These are phyloP conservation scores for Suillus bovinus DNA, from an alignment of 768 basidiomycete species.

Conservation along the genomic window DNA sequence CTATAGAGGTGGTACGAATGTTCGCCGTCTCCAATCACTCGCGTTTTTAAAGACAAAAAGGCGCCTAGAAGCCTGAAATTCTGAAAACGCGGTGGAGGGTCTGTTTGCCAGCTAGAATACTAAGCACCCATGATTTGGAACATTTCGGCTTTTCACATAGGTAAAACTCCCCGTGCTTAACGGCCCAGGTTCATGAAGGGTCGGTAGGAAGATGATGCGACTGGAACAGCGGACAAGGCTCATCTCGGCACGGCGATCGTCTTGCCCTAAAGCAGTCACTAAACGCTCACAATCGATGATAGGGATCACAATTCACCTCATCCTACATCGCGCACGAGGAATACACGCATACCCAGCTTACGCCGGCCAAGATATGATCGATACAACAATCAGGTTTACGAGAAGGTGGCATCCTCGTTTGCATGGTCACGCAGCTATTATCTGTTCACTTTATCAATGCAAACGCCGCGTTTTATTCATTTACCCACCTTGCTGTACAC, in stretches of 20 bases:
- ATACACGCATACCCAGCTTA: neutral
- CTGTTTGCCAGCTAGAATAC: neutral
- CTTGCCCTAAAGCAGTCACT: neutral
- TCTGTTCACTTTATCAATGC: neutral
- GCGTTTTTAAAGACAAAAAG: neutral
- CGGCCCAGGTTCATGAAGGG: neutral
- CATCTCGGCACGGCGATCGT: neutral
- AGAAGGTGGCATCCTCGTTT: neutral
- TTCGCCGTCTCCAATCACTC: neutral
- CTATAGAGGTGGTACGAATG: neutral
- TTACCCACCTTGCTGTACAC: constrained; percentile 4
- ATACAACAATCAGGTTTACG: neutral
- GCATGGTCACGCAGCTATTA: no score
- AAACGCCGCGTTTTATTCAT: neutral
- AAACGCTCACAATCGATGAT: neutral
- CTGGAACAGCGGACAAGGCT: neutral
- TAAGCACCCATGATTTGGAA: neutral
- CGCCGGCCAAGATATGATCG: neutral
- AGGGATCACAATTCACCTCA: no score
- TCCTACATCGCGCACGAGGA: no score
- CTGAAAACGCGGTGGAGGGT: neutral
- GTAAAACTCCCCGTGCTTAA: neutral
- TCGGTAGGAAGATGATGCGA: neutral
- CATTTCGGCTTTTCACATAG: neutral
- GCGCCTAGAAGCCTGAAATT: neutral